phyloP scores from a whole-genome alignment of 1,284 basidiomycete genomes.

The Volvariella volvacea region DNA sequence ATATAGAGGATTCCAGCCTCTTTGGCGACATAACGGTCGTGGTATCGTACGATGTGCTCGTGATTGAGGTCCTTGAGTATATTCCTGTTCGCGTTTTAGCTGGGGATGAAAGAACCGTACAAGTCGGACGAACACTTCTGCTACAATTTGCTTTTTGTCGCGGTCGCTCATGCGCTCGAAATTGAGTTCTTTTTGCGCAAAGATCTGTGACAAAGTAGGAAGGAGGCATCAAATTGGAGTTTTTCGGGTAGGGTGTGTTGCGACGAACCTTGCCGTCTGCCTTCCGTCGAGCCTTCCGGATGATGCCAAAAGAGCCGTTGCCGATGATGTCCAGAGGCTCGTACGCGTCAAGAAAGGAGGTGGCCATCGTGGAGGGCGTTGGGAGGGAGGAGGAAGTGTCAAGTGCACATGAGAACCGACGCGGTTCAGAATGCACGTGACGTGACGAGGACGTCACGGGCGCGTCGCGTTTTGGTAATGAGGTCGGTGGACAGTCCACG shows the following conservation, averaged over 20 bases:
- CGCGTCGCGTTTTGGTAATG: too few relatives aligned
- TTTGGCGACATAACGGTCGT: conserved; percentile 86
- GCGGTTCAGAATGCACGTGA: conserved; percentile 2
- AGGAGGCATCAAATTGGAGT: neutral
- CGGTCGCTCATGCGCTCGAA: conserved; percentile 92
- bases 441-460: neutral
- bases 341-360: conserved; percentile 64
- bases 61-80: conserved; percentile 94
- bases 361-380: conserved; percentile 16
- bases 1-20: conserved; percentile 91
- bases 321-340: conserved; percentile 90
- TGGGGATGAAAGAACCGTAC: neutral
- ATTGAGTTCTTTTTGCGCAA: conserved; percentile 93
- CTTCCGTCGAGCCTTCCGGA: conserved; percentile 86
- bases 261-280: conserved; percentile 74
- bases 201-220: conserved; percentile 43
- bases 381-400: neutral
- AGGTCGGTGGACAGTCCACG: too few relatives aligned
- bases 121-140: conserved; percentile 80
- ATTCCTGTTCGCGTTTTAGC: conserved; percentile 50
- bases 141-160: conserved; percentile 90
- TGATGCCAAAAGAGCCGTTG: conserved; percentile 96
- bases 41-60: conserved; percentile 92
- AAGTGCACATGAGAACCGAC: neutral
- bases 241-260: neutral